Base-by-base conservation (phyloP, 2,329 filamentous ascomycete species). In the Alternaria sp. region DNA sequence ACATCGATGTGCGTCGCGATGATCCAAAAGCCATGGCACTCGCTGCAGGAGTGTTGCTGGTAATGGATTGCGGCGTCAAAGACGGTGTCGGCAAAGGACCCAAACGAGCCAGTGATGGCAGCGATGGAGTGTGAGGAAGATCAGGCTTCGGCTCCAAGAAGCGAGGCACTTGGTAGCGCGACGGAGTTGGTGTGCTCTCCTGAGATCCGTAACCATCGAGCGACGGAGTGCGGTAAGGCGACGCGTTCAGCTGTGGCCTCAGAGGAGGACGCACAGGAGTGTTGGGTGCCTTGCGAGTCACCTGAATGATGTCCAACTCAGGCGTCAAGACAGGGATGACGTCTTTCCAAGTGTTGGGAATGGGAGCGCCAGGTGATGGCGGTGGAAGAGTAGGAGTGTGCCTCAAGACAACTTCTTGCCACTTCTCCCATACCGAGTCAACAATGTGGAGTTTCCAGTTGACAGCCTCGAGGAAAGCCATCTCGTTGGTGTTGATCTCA, bases 401-500 rank as follows among this genome's bases (percentile, higher is more conserved):
- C 79, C 92, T 92, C 67, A 97, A 83, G 54, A 98, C 92, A 65
- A 97, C 90, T 65, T 97, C 92, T 45, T 93, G 94, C 95, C 95
- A 99, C 66, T 92, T 89, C 78, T 95, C 91, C 81, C 97, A 98
- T 10, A 92, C 86, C 3, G 90, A 86, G 68, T 97, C 93, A 0
- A 93, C 90, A 65, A 99, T 94, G 79, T 99, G 95, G 30, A 99
- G 87, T 73, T 93, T 92, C 94, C 94, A 99, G 78, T 93, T 90
- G 64, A 99, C 92, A 46, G 94, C 92, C 63, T 90, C 83, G 48
- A 99, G 86, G 78, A 98, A 99, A 18, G 92, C 89, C 79, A 96
- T 90, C 82, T 99, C 95, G 78, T 98, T 98, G 75, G 93, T 91
- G 81, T 98, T 98, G 80, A 99, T 98, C 81, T 99, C 95, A 58